phyloP scores from a whole-genome alignment of 345 rosid species.

The Pseudoturritis turrita region DNA sequence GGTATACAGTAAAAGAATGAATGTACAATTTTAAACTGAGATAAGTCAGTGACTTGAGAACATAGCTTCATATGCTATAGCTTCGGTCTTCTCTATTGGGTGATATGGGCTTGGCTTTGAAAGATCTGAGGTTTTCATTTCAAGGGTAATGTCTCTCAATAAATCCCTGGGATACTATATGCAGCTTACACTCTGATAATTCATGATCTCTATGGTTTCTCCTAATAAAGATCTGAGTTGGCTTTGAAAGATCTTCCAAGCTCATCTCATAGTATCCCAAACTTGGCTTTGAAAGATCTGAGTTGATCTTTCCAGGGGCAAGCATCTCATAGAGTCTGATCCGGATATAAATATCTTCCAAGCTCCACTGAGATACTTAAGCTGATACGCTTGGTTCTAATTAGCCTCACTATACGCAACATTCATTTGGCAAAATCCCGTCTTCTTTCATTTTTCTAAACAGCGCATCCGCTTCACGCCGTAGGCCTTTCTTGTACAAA shows the following conservation, averaged over 20 bases:
- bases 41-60: not conserved
- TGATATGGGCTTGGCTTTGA: not conserved
- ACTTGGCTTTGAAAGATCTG: not conserved
- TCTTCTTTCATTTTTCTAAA: slow-evolving; percentile 30
- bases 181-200: not conserved
- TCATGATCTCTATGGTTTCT: not conserved
- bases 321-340: not conserved
- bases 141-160: not conserved
- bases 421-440: slow-evolving; percentile 23
- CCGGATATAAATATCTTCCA: not conserved
- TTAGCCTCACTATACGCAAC: not conserved
- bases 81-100: not conserved
- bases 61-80: slow-evolving; percentile 4
- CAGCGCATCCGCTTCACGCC: slow-evolving; percentile 30
- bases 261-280: slow-evolving; percentile 1
- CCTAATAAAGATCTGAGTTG: not conserved
- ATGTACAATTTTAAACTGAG: slow-evolving; percentile 13
- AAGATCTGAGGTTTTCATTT: not conserved
- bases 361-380: slow-evolving; percentile 9
- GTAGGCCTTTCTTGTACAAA: slow-evolving; percentile 30
- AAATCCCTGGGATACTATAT: not conserved
- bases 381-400: not conserved
- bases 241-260: slow-evolving; percentile 1
- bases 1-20: not conserved
- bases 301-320: slow-evolving; percentile 1